These are phyloP conservation scores for Viola pubescens DNA, from an alignment of 441 rosid species.

Conservation along the genomic window DNA sequence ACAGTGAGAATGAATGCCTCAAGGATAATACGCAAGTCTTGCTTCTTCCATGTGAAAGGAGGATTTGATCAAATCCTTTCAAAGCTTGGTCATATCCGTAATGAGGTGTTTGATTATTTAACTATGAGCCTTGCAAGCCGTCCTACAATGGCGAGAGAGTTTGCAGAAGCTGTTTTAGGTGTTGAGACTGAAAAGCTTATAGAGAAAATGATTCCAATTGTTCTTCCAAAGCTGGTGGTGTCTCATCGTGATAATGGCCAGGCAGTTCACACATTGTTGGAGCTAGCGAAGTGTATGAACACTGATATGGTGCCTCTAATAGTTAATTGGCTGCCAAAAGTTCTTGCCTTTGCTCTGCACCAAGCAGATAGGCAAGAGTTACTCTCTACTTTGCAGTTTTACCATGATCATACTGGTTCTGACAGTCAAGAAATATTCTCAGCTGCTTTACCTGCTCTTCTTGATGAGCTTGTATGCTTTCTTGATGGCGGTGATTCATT, in stretches of 20 bases:
- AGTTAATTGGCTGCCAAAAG: slow-evolving; percentile 91
- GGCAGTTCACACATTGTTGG: slow-evolving; percentile 54
- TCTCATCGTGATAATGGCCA: slow-evolving; percentile 59
- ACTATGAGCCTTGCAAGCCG: slow-evolving; percentile 56
- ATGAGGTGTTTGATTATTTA: slow-evolving; percentile 65
- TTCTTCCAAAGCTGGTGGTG: slow-evolving; percentile 93
- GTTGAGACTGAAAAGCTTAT: slow-evolving; percentile 66
- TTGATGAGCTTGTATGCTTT: slow-evolving; percentile 95
- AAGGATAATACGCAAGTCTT: slow-evolving; percentile 63
- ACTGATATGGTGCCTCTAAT: slow-evolving; percentile 67
- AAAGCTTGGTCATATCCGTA: slow-evolving; percentile 51
- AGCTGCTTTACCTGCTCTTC: slow-evolving; percentile 94
- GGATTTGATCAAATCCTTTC: slow-evolving; percentile 62
- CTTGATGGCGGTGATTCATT: slow-evolving; percentile 62
- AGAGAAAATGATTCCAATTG: slow-evolving; percentile 73
- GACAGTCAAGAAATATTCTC: slow-evolving; percentile 88
- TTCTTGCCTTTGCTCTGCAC: slow-evolving; percentile 91
- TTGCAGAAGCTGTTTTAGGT: slow-evolving; percentile 88
- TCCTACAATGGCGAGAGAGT: slow-evolving; percentile 72
- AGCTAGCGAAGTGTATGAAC: slow-evolving; percentile 70
- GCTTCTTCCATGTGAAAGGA: slow-evolving; percentile 74
- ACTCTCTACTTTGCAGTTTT: slow-evolving; percentile 73
- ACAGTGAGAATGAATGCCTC: slow-evolving; percentile 69
- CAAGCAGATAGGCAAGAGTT: slow-evolving; percentile 56
- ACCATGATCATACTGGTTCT: slow-evolving; percentile 75